A percentile compares a stretch with the other conserved stretches of the same genome.
These are phyloP conservation scores for Aspergillus cavernicola DNA, from an alignment of 495 filamentous ascomycete genomes.

Conservation along the genomic window DNA sequence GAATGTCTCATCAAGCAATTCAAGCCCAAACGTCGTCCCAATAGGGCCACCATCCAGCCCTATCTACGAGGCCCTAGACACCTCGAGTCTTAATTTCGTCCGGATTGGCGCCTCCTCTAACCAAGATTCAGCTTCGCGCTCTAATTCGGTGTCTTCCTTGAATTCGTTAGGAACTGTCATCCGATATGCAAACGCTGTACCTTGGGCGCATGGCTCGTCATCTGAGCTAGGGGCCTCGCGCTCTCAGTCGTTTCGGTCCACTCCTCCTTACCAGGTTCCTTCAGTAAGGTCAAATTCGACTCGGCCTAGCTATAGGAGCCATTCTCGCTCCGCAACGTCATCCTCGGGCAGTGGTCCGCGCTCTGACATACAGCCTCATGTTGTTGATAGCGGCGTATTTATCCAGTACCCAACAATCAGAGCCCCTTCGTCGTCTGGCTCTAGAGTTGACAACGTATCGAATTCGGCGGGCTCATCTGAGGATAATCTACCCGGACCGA, in stretches of 20 bases:
- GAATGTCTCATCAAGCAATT: slow-evolving; percentile 26
- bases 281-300: slow-evolving; percentile 32
- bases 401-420: slow-evolving; percentile 49
- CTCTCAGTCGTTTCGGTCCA: slow-evolving; percentile 39
- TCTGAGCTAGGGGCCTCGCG: slow-evolving; percentile 36
- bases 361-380: slow-evolving; percentile 33
- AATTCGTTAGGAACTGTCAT: slow-evolving; percentile 51
- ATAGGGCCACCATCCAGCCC: slow-evolving; percentile 45
- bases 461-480: slow-evolving; percentile 19
- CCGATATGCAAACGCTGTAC: slow-evolving; percentile 32
- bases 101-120: slow-evolving; percentile 31
- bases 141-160: slow-evolving; percentile 44
- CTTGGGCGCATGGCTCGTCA: slow-evolving; percentile 36
- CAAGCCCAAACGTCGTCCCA: slow-evolving; percentile 42
- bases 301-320: slow-evolving; percentile 24
- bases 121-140: slow-evolving; percentile 36
- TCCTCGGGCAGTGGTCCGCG: slow-evolving; percentile 39
- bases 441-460: slow-evolving; percentile 39
- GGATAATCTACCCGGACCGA: slow-evolving; percentile 22
- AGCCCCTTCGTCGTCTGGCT: slow-evolving; percentile 45
- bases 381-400: slow-evolving; percentile 39
- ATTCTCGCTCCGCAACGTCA: slow-evolving; percentile 36
- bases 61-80: slow-evolving; percentile 42
- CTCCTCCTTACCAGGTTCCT: slow-evolving; percentile 31
- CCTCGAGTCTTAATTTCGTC: slow-evolving; percentile 42